These are phyloP conservation scores for Cyclotella baltica DNA, from an alignment of 108 stramenopile species.

Conservation along the genomic window DNA sequence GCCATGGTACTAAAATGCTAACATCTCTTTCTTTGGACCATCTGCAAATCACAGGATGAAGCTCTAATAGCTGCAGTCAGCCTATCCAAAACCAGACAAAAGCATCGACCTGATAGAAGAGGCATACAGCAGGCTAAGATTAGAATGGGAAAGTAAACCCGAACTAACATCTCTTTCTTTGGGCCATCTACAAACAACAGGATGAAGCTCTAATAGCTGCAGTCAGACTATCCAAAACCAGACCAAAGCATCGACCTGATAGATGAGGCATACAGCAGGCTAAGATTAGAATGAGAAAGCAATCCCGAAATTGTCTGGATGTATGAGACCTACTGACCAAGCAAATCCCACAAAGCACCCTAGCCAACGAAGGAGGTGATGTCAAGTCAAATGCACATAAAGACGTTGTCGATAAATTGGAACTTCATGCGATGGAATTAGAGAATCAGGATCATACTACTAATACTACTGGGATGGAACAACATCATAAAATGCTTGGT, in stretches of 20 bases:
- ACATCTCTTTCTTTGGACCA: not conserved
- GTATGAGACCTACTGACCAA: constrained; percentile 81
- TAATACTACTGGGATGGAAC: constrained; percentile 20
- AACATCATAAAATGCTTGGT: constrained; percentile 63
- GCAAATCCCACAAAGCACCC: constrained; percentile 78
- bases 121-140: constrained; percentile 74
- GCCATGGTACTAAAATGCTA: too few relatives aligned
- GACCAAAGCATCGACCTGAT: constrained; percentile 95
- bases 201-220: constrained; percentile 96
- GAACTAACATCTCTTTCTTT: not conserved
- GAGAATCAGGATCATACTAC: constrained; percentile 36
- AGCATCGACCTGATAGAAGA: constrained; percentile 97
- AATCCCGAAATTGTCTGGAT: constrained; percentile 84
- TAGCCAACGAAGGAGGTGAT: constrained; percentile 73
- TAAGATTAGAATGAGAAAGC: constrained; percentile 76
- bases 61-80: constrained; percentile 93
- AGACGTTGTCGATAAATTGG: constrained; percentile 57
- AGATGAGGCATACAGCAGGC: constrained; percentile 90
- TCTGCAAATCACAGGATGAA: constrained; percentile 63
- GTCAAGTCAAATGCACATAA: constrained; percentile 53
- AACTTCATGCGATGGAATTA: constrained; percentile 72
- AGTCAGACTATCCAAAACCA: constrained; percentile 90
- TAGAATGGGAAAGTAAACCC: too few relatives aligned
- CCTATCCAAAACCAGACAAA: constrained; percentile 93
- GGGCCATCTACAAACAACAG: not conserved